phyloP scores from a whole-genome alignment of 2,329 filamentous ascomycete genomes.

The Aspergillus ibericus region DNA sequence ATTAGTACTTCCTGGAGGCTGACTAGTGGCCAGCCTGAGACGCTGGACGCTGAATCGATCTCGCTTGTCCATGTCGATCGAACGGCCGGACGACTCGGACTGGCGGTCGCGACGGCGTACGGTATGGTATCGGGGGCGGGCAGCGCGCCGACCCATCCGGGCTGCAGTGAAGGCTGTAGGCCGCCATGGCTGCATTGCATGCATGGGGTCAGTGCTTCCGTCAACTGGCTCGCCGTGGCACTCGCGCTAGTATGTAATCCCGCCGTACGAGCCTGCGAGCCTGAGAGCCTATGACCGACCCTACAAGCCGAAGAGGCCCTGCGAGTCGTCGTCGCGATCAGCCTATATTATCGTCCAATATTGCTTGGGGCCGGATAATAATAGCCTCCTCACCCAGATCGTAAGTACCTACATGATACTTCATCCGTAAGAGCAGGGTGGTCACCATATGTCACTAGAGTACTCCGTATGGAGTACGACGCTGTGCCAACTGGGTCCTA shows the following conservation, averaged over 20 bases:
- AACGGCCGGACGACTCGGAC: conserved; percentile 16
- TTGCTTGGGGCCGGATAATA: neutral
- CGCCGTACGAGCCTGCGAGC: neutral
- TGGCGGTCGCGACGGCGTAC: neutral
- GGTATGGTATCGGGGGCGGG: conserved; percentile 3
- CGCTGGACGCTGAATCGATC: neutral
- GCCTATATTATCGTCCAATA: neutral
- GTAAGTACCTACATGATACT: too few relatives aligned
- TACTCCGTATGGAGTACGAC: neutral
- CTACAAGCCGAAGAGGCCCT: neutral
- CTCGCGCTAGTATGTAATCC: neutral
- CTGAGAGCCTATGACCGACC: too few relatives aligned
- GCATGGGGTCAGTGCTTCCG: neutral
- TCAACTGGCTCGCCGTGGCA: neutral
- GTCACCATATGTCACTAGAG: neutral
- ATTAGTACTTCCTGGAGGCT: too few relatives aligned
- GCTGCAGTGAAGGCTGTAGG: neutral
- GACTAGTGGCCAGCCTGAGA: neutral
- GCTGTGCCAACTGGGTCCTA: too few relatives aligned
- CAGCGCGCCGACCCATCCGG: neutral
- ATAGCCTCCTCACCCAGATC: neutral
- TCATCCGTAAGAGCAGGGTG: too few relatives aligned
- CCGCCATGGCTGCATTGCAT: neutral
- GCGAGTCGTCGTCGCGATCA: neutral
- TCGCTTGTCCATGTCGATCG: conserved; percentile 18